Evolutionary conservation across 2,329 filamentous ascomycete genomes (phyloP).

Genomic region (Botrytis squamosa): DNA sequence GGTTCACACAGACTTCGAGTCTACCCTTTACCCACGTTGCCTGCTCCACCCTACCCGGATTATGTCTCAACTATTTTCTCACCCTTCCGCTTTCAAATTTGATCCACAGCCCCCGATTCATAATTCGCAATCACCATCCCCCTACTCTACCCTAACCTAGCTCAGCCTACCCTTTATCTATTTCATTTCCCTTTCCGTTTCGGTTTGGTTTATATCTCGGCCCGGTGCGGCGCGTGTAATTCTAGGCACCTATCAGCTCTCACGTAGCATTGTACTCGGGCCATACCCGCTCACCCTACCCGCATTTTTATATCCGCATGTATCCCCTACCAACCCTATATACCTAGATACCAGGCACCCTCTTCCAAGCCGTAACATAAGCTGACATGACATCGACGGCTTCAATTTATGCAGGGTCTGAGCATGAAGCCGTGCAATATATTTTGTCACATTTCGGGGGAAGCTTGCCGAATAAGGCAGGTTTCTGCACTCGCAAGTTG

Average conservation of each 20-base stretch:
- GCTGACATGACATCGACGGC: background rate
- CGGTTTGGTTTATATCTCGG: background rate
- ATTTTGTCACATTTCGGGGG: background rate
- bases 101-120: background rate
- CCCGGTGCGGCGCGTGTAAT: background rate
- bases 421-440: background rate
- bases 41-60: background rate
- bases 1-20: background rate
- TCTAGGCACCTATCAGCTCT: background rate
- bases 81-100: background rate
- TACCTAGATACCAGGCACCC: background rate
- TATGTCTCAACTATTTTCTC: background rate
- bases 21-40: background rate
- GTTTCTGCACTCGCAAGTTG: background rate
- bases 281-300: slow-evolving; percentile 2
- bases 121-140: background rate
- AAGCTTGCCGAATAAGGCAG: background rate
- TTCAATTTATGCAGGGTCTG: background rate
- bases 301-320: background rate
- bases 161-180: background rate
- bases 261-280: slow-evolving; percentile 7
- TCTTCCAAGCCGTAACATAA: background rate
- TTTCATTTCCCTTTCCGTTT: background rate
- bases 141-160: background rate
- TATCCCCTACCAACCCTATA: background rate